Base-by-base conservation (phyloP, 495 filamentous ascomycete genomes). In the Penicillium ochrochloron region DNA sequence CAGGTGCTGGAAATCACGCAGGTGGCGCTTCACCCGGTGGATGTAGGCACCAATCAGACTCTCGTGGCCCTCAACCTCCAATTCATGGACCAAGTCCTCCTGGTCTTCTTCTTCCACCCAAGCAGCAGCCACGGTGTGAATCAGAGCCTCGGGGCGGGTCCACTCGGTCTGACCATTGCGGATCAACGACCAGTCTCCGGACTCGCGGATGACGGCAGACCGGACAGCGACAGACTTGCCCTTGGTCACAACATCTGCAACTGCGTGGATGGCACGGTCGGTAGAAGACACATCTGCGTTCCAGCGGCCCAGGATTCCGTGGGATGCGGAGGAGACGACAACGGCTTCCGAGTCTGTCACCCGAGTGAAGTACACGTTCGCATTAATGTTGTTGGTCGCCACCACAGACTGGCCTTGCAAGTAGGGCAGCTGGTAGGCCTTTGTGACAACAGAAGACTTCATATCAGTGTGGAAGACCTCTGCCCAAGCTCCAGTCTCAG, bases 361-460 rank as follows among this genome's bases (percentile, higher is more conserved):
- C 42, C 93, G 82, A 2, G 90, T 93, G 70, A 98, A 97, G 78
- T 92, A 97, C 9, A 95, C 90, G 73, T 96, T 92, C 3, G 89
- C 85, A 61, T 87, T 89, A 48, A 85, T 82, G 14, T 86, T 91
- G 77, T 89, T 96, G 0, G 87, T 87, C 3, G 95, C 90, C 70
- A 97, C 92, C 4, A 88, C 87, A 35, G 92, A 93, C 57, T 80
- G 80, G 7, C 90, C 91, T 27, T 83, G 70, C 27, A 92, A 61
- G 37, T 85, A 84, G 2, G 93, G 90, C 44, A 97, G 80, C 29
- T 85, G 81, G 69, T 97, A 97, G 1, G 89, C 89, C 71, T 92
- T 92, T 2, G 79, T 82, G 34, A 94, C 83, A 7, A 76, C 80
- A 29, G 80, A 82, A n/a, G 83, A 85, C 71, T 85, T 85, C 57